phyloP scores from a whole-genome alignment of 192 early-diverging fungal species.

The Umbelopsis ramanniana region DNA sequence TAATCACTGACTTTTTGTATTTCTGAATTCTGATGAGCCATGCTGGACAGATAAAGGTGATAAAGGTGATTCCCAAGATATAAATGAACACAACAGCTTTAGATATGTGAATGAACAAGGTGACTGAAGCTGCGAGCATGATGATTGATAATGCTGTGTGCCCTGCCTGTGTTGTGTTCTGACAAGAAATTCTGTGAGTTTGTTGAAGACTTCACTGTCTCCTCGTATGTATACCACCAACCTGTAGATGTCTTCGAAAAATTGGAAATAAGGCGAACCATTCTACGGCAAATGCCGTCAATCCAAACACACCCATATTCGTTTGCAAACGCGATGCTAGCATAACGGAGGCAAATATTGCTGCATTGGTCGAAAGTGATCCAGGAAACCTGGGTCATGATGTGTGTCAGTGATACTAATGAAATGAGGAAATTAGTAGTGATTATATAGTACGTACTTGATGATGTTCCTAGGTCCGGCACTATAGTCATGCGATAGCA shows the following conservation, averaged over 20 bases:
- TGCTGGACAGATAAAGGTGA: constrained; percentile 86
- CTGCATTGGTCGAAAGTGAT: constrained; percentile 96
- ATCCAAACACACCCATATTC: constrained; percentile 85
- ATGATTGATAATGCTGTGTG: constrained; percentile 60
- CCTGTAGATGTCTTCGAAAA: constrained; percentile 78
- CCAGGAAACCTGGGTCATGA: constrained; percentile 75
- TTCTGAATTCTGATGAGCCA: constrained; percentile 93
- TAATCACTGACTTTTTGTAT: constrained; percentile 86
- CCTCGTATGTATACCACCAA: constrained; percentile 32
- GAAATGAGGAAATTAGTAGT: constrained; percentile 4
- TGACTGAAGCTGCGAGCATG: constrained; percentile 63
- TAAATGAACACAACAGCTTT: constrained; percentile 70
- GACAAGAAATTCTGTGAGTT: not conserved
- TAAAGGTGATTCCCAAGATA: constrained; percentile 71
- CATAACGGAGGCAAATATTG: constrained; percentile 92
- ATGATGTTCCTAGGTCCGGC: constrained; percentile 50
- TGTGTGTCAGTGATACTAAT: constrained; percentile 42
- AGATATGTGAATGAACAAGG: constrained; percentile 71
- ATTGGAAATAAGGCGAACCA: constrained; percentile 98
- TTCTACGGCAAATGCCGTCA: constrained; percentile 85
- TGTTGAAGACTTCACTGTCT: not conserved
- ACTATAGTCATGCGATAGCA: constrained; percentile 92
- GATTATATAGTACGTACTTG: constrained; percentile 43
- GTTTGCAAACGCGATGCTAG: constrained; percentile 84
- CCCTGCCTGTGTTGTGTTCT: constrained; percentile 25